Evolutionary conservation across 2,329 filamentous ascomycete species (phyloP), one percentile per base, ranked within the genome.

Genomic region (Microdochium paspali): DNA sequence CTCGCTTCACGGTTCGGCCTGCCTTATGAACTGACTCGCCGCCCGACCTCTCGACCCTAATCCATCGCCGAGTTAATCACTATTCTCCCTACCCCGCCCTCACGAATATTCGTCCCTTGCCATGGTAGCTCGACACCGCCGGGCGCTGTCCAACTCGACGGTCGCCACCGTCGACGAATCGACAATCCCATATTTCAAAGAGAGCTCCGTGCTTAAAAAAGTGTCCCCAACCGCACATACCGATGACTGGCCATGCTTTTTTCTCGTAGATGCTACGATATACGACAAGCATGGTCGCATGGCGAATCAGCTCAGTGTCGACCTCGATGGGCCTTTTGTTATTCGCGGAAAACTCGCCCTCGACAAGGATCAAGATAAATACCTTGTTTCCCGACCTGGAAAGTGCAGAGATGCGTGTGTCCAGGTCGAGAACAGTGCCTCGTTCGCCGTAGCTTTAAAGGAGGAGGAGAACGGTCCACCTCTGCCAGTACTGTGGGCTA

Each of bases 401-500:
- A 63, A 57, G 44, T 53, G 58, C 1, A 52, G 51, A 24, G 51
- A 51, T 13, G 57, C 61, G n/a, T 58, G 67, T 40, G 71, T 86
- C 50, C 76, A 84, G 53, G 70, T 87, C 46, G 63, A 68, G n/a
- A 65, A 71, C 28, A 71, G 69, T 23, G 52, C 54, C 2, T 56
- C 59, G 26, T 80, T 77, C 56, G 77, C 80, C 12, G 78, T 84
- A 26, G 76, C 76, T 44, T 65, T 67, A 40, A 65, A 66, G 24
- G 59, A 68, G 13, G 73, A 77, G 45, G 72, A 72, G 0, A 68
- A 40, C 35, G 35, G 35, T 20, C 35, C 35, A 3, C 35, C 35
- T 5, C 18, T 71, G 18, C 71, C 77, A 3, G 69, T 77, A n/a
- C 67, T 86, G 25, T 89, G 85, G 85, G 80, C 83, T 1, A 69